Conservation (phyloP, 2,329 filamentous ascomycete species). For the Geoglossum cookeanum region DNA sequence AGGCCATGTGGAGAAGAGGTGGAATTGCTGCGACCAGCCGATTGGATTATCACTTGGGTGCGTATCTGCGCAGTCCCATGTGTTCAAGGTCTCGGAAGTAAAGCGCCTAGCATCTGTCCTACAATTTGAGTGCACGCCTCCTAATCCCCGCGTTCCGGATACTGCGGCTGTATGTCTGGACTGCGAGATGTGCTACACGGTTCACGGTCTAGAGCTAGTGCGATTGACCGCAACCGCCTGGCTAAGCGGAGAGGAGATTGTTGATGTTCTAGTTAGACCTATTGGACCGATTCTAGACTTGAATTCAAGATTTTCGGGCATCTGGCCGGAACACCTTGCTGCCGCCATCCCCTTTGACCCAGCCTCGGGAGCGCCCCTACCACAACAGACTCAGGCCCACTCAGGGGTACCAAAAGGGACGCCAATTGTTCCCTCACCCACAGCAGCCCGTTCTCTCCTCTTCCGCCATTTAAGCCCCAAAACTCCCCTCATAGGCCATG, state of each 20-base stretch:
- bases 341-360: conserved; percentile 39
- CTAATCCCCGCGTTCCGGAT: conserved; percentile 32
- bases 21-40: conserved; percentile 59
- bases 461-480: conserved; percentile 54
- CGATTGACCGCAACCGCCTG: conserved; percentile 77
- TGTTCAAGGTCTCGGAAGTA: conserved; percentile 65
- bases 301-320: conserved; percentile 82
- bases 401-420: conserved; percentile 21
- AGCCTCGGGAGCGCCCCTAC: not conserved
- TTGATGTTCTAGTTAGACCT: conserved; percentile 74
- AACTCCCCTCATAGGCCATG: conserved; percentile 80
- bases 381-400: not conserved
- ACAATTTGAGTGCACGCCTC: conserved; percentile 63
- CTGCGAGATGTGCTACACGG: conserved; percentile 96
- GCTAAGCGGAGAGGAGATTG: conserved; percentile 53
- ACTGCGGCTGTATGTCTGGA: conserved; percentile 66
- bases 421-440: conserved; percentile 57
- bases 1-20: conserved; percentile 40
- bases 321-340: conserved; percentile 58
- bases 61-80: conserved; percentile 50
- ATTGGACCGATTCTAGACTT: conserved; percentile 72
- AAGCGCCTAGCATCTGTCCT: conserved; percentile 60
- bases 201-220: conserved; percentile 70
- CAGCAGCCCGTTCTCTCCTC: conserved; percentile 55
- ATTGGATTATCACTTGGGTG: conserved; percentile 61